These are phyloP conservation scores for Daldinia loculata DNA, from an alignment of 495 filamentous ascomycete genomes.

Conservation along the genomic window DNA sequence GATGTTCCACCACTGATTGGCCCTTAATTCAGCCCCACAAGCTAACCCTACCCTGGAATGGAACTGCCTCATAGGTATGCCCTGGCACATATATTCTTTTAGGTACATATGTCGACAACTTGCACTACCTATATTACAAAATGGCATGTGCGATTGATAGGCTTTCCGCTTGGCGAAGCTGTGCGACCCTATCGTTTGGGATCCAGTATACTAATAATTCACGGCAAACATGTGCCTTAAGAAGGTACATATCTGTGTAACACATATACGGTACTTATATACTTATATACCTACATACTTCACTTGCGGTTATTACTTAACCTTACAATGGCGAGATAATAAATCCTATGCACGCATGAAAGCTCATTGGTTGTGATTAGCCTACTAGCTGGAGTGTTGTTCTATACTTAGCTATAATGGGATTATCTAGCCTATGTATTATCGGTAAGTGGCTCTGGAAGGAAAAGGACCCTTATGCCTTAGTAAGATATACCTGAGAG, in stretches of 20 bases:
- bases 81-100: slow-evolving; percentile 26
- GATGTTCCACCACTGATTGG: slow-evolving; percentile 22
- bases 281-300: too few species aligned
- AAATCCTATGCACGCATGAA: not conserved
- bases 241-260: too few species aligned
- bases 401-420: not conserved
- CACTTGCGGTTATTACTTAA: too few species aligned
- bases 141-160: slow-evolving; percentile 24
- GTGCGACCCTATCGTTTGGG: slow-evolving; percentile 31
- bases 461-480: not conserved
- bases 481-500: not conserved
- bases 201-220: slow-evolving; percentile 10
- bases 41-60: slow-evolving; percentile 15
- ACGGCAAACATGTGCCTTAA: not conserved
- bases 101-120: slow-evolving; percentile 10
- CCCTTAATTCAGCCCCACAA: slow-evolving; percentile 31
- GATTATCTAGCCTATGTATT: not conserved
- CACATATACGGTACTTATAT: too few species aligned
- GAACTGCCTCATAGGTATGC: not conserved
- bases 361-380: not conserved
- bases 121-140: too few species aligned
- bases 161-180: slow-evolving; percentile 30
- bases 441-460: not conserved
- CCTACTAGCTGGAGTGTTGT: not conserved
- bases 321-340: too few species aligned